Conservation (phyloP, 2,329 filamentous ascomycete species). For the Colletotrichum neosansevieriae region DNA sequence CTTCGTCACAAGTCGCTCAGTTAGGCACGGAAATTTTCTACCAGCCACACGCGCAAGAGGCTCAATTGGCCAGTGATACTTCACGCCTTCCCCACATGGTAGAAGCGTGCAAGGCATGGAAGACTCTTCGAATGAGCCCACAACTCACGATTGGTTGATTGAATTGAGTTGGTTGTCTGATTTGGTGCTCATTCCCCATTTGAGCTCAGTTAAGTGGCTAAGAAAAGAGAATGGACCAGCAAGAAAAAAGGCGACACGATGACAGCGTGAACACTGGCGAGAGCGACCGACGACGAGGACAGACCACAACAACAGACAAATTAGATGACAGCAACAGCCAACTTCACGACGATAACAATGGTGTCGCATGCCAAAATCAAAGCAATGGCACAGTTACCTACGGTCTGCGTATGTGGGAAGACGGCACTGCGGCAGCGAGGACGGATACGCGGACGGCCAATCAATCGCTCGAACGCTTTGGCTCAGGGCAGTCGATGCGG, state of each 20-base stretch:
- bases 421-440: background rate
- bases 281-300: too few species aligned
- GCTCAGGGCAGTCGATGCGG: too few species aligned
- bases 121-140: background rate
- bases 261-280: too few species aligned
- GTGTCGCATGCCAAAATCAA: too few species aligned
- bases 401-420: background rate
- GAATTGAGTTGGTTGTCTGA: background rate
- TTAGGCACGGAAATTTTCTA: conserved; percentile 29
- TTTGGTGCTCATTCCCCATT: background rate
- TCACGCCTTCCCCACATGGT: conserved; percentile 33
- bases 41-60: conserved; percentile 33
- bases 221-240: background rate
- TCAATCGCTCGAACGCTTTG: background rate
- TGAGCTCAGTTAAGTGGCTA: background rate
- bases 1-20: conserved; percentile 15
- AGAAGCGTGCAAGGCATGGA: conserved; percentile 34
- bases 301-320: too few species aligned
- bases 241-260: too few species aligned
- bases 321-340: too few species aligned
- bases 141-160: background rate
- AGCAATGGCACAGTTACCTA: too few species aligned
- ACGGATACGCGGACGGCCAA: conserved; percentile 8
- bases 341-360: too few species aligned
- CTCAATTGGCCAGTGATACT: conserved; percentile 32